Conservation (phyloP, 1,284 basidiomycete genomes). For the Cutaneotrichosporon daszewskae region DNA sequence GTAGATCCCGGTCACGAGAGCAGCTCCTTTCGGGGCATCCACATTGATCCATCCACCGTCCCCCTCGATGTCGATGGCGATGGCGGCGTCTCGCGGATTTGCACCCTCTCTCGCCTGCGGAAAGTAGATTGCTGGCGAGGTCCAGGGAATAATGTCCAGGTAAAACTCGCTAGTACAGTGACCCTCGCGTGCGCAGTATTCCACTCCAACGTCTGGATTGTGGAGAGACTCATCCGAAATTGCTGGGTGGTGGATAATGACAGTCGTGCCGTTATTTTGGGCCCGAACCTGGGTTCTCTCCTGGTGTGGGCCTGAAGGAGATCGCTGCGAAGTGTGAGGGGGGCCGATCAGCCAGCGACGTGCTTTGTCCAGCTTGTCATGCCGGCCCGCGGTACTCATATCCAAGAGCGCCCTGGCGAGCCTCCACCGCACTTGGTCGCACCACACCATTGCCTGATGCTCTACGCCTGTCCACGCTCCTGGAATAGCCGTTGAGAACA, state of each 20-base stretch:
- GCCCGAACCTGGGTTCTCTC: neutral
- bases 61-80: slow-evolving; percentile 13
- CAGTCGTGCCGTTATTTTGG: slow-evolving; percentile 13
- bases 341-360: slow-evolving; percentile 9
- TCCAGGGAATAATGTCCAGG: slow-evolving; percentile 12
- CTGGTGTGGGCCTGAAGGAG: neutral
- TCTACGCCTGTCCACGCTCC: slow-evolving; percentile 92
- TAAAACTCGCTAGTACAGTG: slow-evolving; percentile 3
- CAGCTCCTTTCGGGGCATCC: neutral
- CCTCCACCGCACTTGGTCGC: slow-evolving; percentile 88
- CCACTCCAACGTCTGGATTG: neutral
- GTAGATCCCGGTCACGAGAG: neutral
- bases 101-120: slow-evolving; percentile 39
- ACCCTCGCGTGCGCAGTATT: slow-evolving; percentile 2
- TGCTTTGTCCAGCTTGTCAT: slow-evolving; percentile 12
- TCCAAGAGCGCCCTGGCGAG: slow-evolving; percentile 74
- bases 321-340: neutral
- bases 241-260: slow-evolving; percentile 7
- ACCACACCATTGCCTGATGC: slow-evolving; percentile 97
- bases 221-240: neutral
- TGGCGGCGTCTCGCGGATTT: slow-evolving; percentile 20
- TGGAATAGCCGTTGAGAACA: slow-evolving; percentile 81
- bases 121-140: slow-evolving; percentile 21
- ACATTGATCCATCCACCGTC: neutral
- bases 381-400: slow-evolving; percentile 48